Evolutionary conservation across 345 rosid genomes (phyloP), one percentile per base, ranked within the genome.

Genomic region (Gynandropsis gynandra): DNA sequence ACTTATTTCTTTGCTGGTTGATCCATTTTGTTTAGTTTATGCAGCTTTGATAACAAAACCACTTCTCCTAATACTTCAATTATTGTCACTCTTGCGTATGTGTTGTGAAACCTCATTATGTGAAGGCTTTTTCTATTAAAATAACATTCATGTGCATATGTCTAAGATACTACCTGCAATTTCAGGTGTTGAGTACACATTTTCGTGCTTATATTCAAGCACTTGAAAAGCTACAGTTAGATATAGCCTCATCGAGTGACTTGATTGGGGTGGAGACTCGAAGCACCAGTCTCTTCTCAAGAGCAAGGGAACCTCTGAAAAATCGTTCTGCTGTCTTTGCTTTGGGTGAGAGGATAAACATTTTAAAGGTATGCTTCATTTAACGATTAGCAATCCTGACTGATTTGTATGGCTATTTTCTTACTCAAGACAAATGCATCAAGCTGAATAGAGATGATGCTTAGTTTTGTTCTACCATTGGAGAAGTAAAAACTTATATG

Each of bases 121-220:
- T n/a, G n/a, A n/a, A n/a, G n/a, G n/a, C n/a, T n/a, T n/a, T 24
- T 24, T 24, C 4, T 24, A 5, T 24, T 24, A 24, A 24, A 24
- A 2, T 24, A 2, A 24, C 2, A 24, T 24, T 24, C 29, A 2
- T 5, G 5, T 24, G 29, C 29, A 24, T 24, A 24, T 24, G 29
- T 24, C 29, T 24, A 24, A 24, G 5, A 24, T 24, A 24, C 29
- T 24, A 24, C 29, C 5, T 2, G 29, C 5, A 37, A 27, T 68
- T 73, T 57, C 87, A 92, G 98, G 98, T 92, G 56, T 69, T 92
- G 59, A 87, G 98, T 78, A 95, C 98, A 45, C 95, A 87, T 78
- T 87, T 92, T 58, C 88, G 90, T 66, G 93, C 97, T 62, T 92
- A 87, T 73, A 92, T 87, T 72, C 95, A 82, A 76, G 98, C 95